These are phyloP conservation scores for Moricandia arvensis DNA, from an alignment of 345 rosid genomes.

Conservation along the genomic window DNA sequence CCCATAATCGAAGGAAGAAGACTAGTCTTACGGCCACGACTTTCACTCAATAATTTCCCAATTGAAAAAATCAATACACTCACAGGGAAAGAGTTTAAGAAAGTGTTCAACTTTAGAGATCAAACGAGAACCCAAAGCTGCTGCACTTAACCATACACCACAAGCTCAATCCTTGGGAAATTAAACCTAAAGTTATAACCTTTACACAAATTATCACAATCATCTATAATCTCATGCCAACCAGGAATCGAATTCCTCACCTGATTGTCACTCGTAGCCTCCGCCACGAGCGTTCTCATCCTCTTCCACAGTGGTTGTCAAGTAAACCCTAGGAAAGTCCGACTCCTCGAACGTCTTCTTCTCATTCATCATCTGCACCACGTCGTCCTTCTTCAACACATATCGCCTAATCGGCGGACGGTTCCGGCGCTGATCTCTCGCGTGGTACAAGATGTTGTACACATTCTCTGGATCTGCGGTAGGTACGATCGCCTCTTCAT, in stretches of 20 bases:
- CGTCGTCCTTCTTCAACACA: constrained; percentile 68
- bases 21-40: not conserved
- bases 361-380: constrained; percentile 75
- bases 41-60: not conserved
- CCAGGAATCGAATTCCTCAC: constrained; percentile 17
- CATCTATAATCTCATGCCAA: not conserved
- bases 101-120: not conserved
- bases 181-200: not conserved
- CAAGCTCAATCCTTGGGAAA: not conserved
- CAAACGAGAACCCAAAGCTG: constrained; percentile 1
- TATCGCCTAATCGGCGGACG: constrained; percentile 76
- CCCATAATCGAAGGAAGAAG: not conserved
- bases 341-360: constrained; percentile 55
- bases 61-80: not conserved
- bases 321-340: constrained; percentile 76
- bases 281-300: constrained; percentile 59
- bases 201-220: not conserved
- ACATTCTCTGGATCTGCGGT: constrained; percentile 81
- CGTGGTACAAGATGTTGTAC: constrained; percentile 75
- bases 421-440: constrained; percentile 85
- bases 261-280: constrained; percentile 57
- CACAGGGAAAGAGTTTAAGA: not conserved
- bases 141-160: not conserved
- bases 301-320: constrained; percentile 68
- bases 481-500: constrained; percentile 59